Evolutionary conservation across 257 asterid genomes (phyloP).

Genomic region (Ophiorrhiza pumila): DNA sequence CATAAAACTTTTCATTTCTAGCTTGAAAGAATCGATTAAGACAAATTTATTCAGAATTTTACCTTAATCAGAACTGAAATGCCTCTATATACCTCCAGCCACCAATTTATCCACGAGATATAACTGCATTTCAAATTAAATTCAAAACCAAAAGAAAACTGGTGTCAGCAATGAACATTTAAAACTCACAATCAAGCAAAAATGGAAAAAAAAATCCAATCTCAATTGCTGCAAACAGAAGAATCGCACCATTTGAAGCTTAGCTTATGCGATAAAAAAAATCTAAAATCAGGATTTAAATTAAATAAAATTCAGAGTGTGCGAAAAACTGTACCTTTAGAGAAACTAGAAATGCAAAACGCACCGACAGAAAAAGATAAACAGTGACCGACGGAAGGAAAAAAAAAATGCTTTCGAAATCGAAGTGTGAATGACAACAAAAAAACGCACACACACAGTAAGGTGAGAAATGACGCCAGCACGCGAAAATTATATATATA

Average conservation of each 20-base stretch:
- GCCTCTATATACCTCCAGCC: neutral
- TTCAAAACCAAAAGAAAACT: constrained; percentile 1
- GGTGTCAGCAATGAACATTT: neutral
- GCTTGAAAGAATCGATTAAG: neutral
- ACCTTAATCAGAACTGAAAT: neutral
- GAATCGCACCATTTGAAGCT: neutral
- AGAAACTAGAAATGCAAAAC: neutral
- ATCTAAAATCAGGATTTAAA: neutral
- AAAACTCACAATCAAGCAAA: neutral
- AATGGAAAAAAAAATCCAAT: neutral
- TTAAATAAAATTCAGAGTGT: neutral
- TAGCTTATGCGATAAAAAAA: neutral
- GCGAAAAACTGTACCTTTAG: neutral
- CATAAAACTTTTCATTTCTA: neutral
- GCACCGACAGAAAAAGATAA: constrained; percentile 21
- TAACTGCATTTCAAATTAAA: constrained; percentile 4
- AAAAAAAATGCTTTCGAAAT: neutral
- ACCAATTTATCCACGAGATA: neutral
- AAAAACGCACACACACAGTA: neutral
- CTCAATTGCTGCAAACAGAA: neutral
- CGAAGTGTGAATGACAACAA: no score
- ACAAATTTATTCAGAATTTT: neutral
- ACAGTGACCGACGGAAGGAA: constrained; percentile 7
- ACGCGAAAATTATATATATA: neutral
- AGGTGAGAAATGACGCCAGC: constrained; percentile 6